Conservation (phyloP, 306 rosid species). For the Calophaca sinica region DNA sequence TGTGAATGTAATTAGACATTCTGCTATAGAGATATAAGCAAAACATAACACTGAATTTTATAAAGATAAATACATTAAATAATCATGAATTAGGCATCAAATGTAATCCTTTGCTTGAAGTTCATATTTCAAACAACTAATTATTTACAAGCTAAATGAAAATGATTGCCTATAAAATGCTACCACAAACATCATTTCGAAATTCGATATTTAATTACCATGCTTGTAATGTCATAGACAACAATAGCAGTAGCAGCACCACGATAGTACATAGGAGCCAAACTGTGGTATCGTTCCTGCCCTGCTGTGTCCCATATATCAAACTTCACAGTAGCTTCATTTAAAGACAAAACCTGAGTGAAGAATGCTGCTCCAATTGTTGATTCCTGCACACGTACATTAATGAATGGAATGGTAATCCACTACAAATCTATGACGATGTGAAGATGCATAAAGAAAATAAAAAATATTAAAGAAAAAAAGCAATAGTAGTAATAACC, state of each 20-base stretch:
- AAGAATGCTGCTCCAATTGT: conserved; percentile 95
- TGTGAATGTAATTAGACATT: conserved; percentile 3
- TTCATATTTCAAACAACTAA: conserved; percentile 20
- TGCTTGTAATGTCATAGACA: conserved; percentile 80
- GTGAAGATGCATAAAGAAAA: conserved; percentile 12
- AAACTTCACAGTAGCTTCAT: conserved; percentile 79
- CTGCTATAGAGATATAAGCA: background rate
- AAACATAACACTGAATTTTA: conserved; percentile 10
- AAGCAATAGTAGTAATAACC: no score
- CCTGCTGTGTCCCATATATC: conserved; percentile 99
- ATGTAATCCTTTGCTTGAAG: background rate
- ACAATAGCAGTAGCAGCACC: conserved; percentile 92
- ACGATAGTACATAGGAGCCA: conserved; percentile 97
- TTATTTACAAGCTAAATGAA: background rate
- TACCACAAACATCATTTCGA: background rate
- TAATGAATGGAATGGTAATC: background rate
- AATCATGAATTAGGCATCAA: background rate
- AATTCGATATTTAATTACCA: conserved; percentile 40
- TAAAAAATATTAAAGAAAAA: background rate
- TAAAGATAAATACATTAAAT: background rate
- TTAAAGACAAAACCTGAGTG: conserved; percentile 81
- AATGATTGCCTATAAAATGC: background rate
- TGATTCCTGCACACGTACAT: conserved; percentile 66
- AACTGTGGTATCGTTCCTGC: conserved; percentile 88
- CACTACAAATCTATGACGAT: conserved; percentile 5